Percentiles rank a stretch among this genome's conserved stretches.
phyloP scores from a whole-genome alignment of 1,284 basidiomycete species.

The Apiotrichum siamense region DNA sequence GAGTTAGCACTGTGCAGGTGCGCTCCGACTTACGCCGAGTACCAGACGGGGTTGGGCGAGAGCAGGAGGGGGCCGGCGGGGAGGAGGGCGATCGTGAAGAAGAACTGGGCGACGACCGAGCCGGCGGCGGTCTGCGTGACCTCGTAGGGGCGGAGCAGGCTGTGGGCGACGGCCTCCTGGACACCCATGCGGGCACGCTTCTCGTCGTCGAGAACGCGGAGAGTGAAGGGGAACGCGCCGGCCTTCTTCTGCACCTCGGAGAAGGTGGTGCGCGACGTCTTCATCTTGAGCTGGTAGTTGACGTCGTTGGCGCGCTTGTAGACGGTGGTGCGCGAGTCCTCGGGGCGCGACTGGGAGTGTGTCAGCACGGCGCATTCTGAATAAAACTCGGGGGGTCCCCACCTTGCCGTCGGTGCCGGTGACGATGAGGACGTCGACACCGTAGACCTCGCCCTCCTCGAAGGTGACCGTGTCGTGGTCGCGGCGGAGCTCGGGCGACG shows the following conservation, averaged over 20 bases:
- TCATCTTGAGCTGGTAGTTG: slow-evolving; percentile 96
- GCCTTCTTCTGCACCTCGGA: slow-evolving; percentile 97
- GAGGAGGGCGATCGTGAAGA: slow-evolving; percentile 85
- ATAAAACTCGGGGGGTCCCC: slow-evolving; percentile 8
- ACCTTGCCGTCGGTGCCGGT: slow-evolving; percentile 84
- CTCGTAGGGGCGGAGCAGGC: slow-evolving; percentile 46
- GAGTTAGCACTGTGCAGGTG: neutral
- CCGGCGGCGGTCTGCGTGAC: slow-evolving; percentile 64
- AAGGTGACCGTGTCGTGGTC: slow-evolving; percentile 79
- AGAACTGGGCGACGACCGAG: slow-evolving; percentile 84
- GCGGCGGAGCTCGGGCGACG: slow-evolving; percentile 70
- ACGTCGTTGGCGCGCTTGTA: slow-evolving; percentile 82
- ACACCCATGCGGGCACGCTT: slow-evolving; percentile 91
- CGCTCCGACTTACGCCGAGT: slow-evolving; percentile 58
- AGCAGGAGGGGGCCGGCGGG: slow-evolving; percentile 77
- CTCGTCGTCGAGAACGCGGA: slow-evolving; percentile 90
- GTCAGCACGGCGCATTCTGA: neutral
- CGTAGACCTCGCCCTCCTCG: slow-evolving; percentile 92
- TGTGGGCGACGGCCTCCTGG: slow-evolving; percentile 91
- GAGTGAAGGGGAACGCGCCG: slow-evolving; percentile 95
- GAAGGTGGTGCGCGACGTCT: slow-evolving; percentile 89
- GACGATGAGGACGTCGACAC: slow-evolving; percentile 88
- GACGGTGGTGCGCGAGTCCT: slow-evolving; percentile 84
- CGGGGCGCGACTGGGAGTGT: slow-evolving; percentile 52
- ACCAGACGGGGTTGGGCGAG: slow-evolving; percentile 84